phyloP scores from a whole-genome alignment of 345 rosid species.

The Eutrema yunnanense region DNA sequence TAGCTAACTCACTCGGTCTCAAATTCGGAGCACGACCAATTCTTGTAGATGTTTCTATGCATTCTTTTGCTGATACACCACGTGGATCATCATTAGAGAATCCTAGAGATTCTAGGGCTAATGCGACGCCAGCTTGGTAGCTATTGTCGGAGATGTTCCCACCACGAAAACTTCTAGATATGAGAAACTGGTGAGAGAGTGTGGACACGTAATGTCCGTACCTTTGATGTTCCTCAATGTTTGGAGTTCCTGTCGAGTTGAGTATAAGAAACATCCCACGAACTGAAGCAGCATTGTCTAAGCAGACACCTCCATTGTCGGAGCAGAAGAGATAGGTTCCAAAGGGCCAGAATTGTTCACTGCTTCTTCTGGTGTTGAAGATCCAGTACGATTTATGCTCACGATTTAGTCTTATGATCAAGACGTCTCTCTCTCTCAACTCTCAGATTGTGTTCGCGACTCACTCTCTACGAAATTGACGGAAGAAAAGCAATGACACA shows the following conservation, averaged over 20 bases:
- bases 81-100: constrained; percentile 35
- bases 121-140: constrained; percentile 53
- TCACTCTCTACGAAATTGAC: too few relatives aligned
- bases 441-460: too few relatives aligned
- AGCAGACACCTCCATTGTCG: constrained; percentile 65
- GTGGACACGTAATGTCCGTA: constrained; percentile 44
- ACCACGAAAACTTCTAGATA: constrained; percentile 31
- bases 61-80: constrained; percentile 31
- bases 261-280: constrained; percentile 47
- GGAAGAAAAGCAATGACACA: too few relatives aligned
- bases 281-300: constrained; percentile 53
- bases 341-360: constrained; percentile 50
- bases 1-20: constrained; percentile 44
- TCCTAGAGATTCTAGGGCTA: constrained; percentile 65
- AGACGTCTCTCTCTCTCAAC: too few relatives aligned
- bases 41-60: constrained; percentile 41
- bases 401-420: too few relatives aligned
- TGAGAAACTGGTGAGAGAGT: constrained; percentile 37
- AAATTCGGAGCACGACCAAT: constrained; percentile 46
- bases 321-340: constrained; percentile 71
- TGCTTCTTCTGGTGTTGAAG: constrained; percentile 12
- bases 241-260: constrained; percentile 12
- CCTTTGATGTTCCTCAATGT: constrained; percentile 54
- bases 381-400: too few relatives aligned
- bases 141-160: constrained; percentile 43